Evolutionary conservation across 2,329 filamentous ascomycete species (phyloP).

Genomic region (Sclerotinia subarctica): DNA sequence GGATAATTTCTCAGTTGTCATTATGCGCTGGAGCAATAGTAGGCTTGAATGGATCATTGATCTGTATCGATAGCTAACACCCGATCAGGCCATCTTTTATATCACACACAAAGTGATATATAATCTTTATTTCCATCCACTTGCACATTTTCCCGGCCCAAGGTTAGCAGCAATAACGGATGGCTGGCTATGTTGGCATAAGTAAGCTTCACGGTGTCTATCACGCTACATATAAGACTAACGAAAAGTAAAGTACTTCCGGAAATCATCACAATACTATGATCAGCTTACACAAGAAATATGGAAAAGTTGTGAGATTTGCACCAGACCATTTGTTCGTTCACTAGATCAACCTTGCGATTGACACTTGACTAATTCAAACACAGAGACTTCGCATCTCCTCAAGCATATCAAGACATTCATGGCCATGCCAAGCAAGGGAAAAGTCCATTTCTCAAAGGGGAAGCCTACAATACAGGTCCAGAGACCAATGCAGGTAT

Average conservation of each 20-base stretch:
- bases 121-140: constrained; percentile 18
- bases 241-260: neutral
- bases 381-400: constrained; percentile 13
- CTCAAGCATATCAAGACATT: constrained; percentile 18
- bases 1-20: neutral
- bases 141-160: constrained; percentile 20
- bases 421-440: constrained; percentile 19
- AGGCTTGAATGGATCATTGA: neutral
- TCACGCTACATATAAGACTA: neutral
- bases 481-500: constrained; percentile 6
- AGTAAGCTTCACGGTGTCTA: neutral
- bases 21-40: constrained; percentile 6
- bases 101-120: constrained; percentile 13
- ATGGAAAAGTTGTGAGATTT: constrained; percentile 10
- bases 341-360: neutral
- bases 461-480: constrained; percentile 7
- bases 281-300: constrained; percentile 6
- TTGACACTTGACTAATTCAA: neutral
- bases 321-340: constrained; percentile 13
- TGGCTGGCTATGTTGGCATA: constrained; percentile 7
- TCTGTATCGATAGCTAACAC: neutral
- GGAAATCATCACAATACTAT: constrained; percentile 7
- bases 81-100: neutral
- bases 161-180: constrained; percentile 13
- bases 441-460: constrained; percentile 4